Base-by-base conservation (phyloP, 164 flowering plant genomes). In the Aristolochia californica region DNA sequence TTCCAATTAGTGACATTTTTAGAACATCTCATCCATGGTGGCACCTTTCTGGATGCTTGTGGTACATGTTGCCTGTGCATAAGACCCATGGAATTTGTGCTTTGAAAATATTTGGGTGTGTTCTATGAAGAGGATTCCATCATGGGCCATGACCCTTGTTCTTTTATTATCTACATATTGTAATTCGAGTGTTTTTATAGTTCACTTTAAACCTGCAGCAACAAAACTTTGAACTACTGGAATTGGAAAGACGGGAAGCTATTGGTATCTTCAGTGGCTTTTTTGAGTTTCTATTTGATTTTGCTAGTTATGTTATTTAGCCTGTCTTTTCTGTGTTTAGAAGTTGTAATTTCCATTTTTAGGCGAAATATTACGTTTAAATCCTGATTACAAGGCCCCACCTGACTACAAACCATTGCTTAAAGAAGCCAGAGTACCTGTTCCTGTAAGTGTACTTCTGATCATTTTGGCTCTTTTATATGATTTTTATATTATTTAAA, bases 281-380 rank as follows among this genome's bases (percentile, higher is more conserved):
- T 65, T 45, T 40, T 58, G 50, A 34, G 21, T 44, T 60, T 25
- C 40, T 34, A 5, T 14, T 62, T 58, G 47, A 56, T 56, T 17
- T 54, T 50, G 16, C 22, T 45, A 4, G 40, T 52, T 50, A 38
- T 54, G 20, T 54, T 54, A 17, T 54, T 27, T 10, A 13, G 21
- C 11, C 2, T 26, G 18, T 16, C n/a, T n/a, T 54, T 34, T 34
- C 40, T 34, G 40, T 34, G 10, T 9, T 34, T 34, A 34, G 11
- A 34, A 34, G 7, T 34, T 2, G 40, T 12, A 34, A 34, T 34
- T 34, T 8, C 1, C 10, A 5, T 5, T 30, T 70, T 18, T 78
- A 94, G 99, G 96, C 67, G 97, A 94, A 69, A 81, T 90, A 43
- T 64, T 94, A 40, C 83, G 77, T 67, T 62, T 89, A 51, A 87